These are phyloP conservation scores for Saccharomyces hybrid DNA, from an alignment of 1,139 yeast genomes.

Conservation along the genomic window DNA sequence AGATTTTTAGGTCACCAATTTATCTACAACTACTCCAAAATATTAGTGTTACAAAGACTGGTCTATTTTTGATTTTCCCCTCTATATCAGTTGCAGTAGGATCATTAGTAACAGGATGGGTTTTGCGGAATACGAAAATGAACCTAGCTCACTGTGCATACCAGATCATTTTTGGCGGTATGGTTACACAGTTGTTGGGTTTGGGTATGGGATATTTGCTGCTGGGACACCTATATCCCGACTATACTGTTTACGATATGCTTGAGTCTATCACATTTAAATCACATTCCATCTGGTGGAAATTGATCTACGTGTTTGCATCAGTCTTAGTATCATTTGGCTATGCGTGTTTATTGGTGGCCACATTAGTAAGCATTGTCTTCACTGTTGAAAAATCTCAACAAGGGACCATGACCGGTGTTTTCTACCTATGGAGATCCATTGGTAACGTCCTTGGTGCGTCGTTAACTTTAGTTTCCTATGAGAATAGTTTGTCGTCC, in stretches of 20 bases:
- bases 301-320: conserved; percentile 19
- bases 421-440: conserved; percentile 41
- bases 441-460: conserved; percentile 44
- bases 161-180: conserved; percentile 18
- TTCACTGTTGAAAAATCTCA: conserved; percentile 29
- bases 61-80: conserved; percentile 45
- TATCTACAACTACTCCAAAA: conserved; percentile 46
- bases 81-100: conserved; percentile 46
- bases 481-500: conserved; percentile 29
- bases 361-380: conserved; percentile 31
- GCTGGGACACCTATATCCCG: conserved; percentile 19
- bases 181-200: conserved; percentile 21
- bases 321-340: conserved; percentile 23
- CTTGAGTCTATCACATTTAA: conserved; percentile 8
- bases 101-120: conserved; percentile 51
- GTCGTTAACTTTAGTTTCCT: conserved; percentile 37
- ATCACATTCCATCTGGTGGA: conserved; percentile 20
- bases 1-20: conserved; percentile 47
- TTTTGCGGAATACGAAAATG: conserved; percentile 30
- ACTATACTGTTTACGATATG: conserved; percentile 1
- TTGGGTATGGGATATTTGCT: conserved; percentile 16
- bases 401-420: conserved; percentile 35
- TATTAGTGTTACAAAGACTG: conserved; percentile 44
- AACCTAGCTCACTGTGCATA: conserved; percentile 27
- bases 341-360: conserved; percentile 27